These are phyloP conservation scores for Chytriomyces sp. DNA, from an alignment of 192 early-diverging fungal species.

Conservation along the genomic window DNA sequence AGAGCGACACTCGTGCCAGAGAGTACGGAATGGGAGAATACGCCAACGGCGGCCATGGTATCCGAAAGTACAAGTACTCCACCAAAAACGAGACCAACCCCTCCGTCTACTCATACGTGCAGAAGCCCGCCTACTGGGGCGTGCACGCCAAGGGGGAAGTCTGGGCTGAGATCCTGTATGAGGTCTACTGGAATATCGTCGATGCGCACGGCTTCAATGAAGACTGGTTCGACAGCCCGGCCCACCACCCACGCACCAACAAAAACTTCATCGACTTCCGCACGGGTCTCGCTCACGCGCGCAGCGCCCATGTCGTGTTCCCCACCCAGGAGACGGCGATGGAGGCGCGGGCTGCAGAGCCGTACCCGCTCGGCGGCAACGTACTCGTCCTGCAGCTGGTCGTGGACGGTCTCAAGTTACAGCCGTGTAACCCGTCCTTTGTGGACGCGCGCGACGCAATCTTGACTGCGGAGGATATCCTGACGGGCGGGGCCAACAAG, in stretches of 20 bases:
- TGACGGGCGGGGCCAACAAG: conserved; percentile 43
- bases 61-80: conserved; percentile 85
- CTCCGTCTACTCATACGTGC: conserved; percentile 74
- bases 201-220: conserved; percentile 55
- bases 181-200: conserved; percentile 64
- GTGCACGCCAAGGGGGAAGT: conserved; percentile 92
- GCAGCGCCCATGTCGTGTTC: background rate
- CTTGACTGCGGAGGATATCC: conserved; percentile 46
- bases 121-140: conserved; percentile 84
- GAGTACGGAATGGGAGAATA: conserved; percentile 83
- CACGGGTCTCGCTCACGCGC: conserved; percentile 24
- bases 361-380: conserved; percentile 45
- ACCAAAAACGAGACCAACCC: conserved; percentile 77
- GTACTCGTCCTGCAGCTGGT: conserved; percentile 49
- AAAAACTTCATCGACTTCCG: conserved; percentile 37
- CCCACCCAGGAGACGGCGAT: background rate
- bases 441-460: conserved; percentile 58
- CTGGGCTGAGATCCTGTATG: conserved; percentile 92
- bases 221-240: conserved; percentile 49
- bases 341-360: background rate
- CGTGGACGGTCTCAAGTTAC: conserved; percentile 57
- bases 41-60: conserved; percentile 82
- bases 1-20: conserved; percentile 53
- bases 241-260: background rate
- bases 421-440: conserved; percentile 57